These are phyloP conservation scores for Phytomonas sp. DNA, from an alignment of 208 protist genomes.

Conservation along the genomic window DNA sequence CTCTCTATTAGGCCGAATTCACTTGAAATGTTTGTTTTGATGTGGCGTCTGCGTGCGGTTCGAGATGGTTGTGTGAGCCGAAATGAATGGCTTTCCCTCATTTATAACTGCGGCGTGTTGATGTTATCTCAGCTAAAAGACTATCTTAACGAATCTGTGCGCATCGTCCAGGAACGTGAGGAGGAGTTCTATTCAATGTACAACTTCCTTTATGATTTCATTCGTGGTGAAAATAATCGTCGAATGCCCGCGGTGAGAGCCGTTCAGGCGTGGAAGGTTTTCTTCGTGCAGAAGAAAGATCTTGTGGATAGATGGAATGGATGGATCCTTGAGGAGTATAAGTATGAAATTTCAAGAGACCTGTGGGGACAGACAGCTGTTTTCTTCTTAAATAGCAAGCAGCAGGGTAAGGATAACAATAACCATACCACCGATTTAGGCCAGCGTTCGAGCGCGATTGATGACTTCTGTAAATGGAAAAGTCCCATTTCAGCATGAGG, in stretches of 20 bases:
- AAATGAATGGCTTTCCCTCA: constrained; percentile 56
- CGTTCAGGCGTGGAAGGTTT: constrained; percentile 45
- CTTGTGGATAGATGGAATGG: constrained; percentile 30
- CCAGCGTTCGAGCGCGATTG: constrained; percentile 54
- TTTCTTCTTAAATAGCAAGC: constrained; percentile 24
- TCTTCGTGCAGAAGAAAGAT: constrained; percentile 30
- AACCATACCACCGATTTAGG: constrained; percentile 6
- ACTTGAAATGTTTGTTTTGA: constrained; percentile 55
- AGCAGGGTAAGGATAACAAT: neutral
- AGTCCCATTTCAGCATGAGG: neutral
- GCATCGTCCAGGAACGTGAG: constrained; percentile 27
- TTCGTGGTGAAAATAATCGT: constrained; percentile 69
- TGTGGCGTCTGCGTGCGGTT: constrained; percentile 72
- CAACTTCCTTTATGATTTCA: constrained; percentile 80
- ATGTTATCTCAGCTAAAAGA: constrained; percentile 30
- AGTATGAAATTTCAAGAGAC: constrained; percentile 55
- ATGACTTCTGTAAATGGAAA: constrained; percentile 33
- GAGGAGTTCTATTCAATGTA: constrained; percentile 62
- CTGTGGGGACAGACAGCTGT: constrained; percentile 67
- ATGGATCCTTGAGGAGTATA: constrained; percentile 37
- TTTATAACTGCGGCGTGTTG: constrained; percentile 56
- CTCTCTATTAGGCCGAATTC: constrained; percentile 25
- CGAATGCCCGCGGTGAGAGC: constrained; percentile 42
- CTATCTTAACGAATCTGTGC: constrained; percentile 38
- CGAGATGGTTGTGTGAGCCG: constrained; percentile 38